A percentile compares a stretch with the other conserved stretches of the same genome.
phyloP scores from a whole-genome alignment of 345 rosid genomes.

The Kandelia obovata region DNA sequence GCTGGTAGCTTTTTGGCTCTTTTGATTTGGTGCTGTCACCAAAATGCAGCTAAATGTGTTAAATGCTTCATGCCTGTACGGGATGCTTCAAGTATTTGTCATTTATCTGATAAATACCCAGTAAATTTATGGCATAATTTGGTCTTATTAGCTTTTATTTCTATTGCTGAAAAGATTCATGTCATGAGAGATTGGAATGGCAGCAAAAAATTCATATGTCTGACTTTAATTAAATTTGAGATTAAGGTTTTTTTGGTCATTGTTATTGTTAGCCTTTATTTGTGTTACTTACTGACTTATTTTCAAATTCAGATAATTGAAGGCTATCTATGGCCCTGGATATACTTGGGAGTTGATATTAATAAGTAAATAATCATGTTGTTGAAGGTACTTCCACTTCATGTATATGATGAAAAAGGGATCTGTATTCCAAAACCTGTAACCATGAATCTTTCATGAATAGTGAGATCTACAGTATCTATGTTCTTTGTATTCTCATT shows the following conservation, averaged over 20 bases:
- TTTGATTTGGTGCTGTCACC: background rate
- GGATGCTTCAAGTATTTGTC: background rate
- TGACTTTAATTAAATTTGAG: no score
- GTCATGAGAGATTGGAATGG: no score
- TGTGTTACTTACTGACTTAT: background rate
- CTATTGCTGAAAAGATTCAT: background rate
- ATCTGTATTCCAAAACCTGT: background rate
- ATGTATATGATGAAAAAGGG: background rate
- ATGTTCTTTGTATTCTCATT: background rate
- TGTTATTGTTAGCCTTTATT: background rate
- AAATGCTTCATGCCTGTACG: background rate
- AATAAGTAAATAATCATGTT: background rate
- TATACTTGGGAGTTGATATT: slow-evolving; percentile 8
- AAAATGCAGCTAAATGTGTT: background rate
- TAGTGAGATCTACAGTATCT: background rate
- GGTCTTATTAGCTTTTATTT: background rate
- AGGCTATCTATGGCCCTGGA: background rate
- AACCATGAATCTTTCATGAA: background rate
- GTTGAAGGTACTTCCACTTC: background rate
- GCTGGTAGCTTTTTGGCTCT: no score
- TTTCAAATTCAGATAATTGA: slow-evolving; percentile 8
- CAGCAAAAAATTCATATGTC: no score
- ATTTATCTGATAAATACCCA: background rate
- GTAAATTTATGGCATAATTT: background rate
- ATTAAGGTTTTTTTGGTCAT: no score